Percentiles rank a stretch among this genome's conserved stretches.
phyloP scores from a whole-genome alignment of 768 basidiomycete genomes.

The Cantharellus cinnabarinus region DNA sequence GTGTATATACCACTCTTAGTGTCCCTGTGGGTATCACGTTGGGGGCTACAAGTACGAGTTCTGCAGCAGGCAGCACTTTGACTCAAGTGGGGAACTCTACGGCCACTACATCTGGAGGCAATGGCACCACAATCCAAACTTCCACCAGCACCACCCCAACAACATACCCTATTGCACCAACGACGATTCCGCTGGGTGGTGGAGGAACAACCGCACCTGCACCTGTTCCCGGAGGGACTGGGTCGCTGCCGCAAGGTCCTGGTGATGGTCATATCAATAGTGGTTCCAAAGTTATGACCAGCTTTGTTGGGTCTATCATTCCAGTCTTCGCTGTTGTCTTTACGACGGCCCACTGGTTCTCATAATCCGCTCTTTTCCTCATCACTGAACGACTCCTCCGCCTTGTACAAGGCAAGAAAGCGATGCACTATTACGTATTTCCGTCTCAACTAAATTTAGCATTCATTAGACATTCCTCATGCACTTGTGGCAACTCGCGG shows the following conservation, averaged over 20 bases:
- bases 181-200: not conserved
- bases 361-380: too few relatives aligned
- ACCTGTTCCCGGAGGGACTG: not conserved
- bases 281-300: not conserved
- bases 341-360: too few relatives aligned
- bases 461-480: too few relatives aligned
- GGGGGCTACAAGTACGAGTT: not conserved
- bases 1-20: not conserved
- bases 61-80: not conserved
- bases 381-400: too few relatives aligned
- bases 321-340: too few relatives aligned
- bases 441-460: too few relatives aligned
- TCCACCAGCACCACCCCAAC: not conserved
- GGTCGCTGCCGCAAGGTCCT: not conserved
- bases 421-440: too few relatives aligned
- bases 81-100: not conserved
- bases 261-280: not conserved
- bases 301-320: too few relatives aligned
- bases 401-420: too few relatives aligned
- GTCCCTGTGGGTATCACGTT: not conserved
- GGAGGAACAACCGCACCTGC: not conserved
- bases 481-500: too few relatives aligned
- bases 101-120: not conserved
- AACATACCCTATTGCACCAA: not conserved
- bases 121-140: not conserved